Percentiles rank a stretch among this genome's conserved stretches.
phyloP scores from a whole-genome alignment of 129 eudicot species.

The Heracleum sosnowskyi region DNA sequence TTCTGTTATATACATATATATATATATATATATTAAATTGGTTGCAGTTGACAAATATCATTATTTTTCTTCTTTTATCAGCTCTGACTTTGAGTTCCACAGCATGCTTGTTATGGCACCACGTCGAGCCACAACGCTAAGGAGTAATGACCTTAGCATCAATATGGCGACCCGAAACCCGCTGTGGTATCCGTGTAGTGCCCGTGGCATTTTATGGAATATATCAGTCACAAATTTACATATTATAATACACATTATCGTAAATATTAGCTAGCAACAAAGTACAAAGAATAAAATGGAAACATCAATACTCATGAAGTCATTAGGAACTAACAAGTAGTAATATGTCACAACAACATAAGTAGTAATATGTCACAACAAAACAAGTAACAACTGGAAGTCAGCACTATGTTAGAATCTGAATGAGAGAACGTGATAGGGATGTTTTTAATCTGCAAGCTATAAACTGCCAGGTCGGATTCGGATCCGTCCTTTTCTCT shows the following conservation, averaged over 20 bases:
- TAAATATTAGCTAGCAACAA: too few relatives aligned
- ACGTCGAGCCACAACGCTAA: neutral
- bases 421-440: neutral
- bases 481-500: neutral
- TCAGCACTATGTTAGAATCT: neutral
- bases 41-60: neutral
- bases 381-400: neutral
- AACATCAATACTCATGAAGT: neutral
- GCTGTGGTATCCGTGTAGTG: neutral
- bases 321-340: neutral
- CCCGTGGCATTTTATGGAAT: neutral
- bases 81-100: neutral
- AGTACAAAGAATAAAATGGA: neutral
- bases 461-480: neutral
- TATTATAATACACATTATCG: neutral
- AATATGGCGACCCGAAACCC: neutral
- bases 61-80: neutral
- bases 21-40: neutral
- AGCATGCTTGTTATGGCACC: neutral
- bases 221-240: neutral
- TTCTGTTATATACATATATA: neutral
- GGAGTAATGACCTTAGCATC: neutral
- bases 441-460: neutral
- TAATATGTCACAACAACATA: too few relatives aligned
- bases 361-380: neutral